Evolutionary conservation across 1,139 yeast genomes (phyloP).

Genomic region (Starmera stellimalicola): DNA sequence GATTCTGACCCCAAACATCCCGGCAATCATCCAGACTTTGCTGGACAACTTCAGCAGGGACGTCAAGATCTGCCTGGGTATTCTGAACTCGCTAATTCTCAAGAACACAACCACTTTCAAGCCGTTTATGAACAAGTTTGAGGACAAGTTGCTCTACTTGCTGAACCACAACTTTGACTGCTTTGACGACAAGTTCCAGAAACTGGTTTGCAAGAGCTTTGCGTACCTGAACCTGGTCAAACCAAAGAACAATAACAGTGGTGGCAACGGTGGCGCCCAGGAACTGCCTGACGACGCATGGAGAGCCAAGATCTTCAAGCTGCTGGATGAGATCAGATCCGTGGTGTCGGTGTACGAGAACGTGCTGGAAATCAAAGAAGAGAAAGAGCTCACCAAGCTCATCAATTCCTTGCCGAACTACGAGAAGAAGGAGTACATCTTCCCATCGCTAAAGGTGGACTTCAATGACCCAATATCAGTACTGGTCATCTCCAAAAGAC

Average conservation of each 20-base stretch:
- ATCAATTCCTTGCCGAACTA: conserved; percentile 27
- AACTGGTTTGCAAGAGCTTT: conserved; percentile 36
- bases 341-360: conserved; percentile 46
- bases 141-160: conserved; percentile 32
- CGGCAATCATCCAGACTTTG: conserved; percentile 48
- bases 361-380: conserved; percentile 47
- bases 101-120: conserved; percentile 74
- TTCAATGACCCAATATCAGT: conserved; percentile 44
- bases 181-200: conserved; percentile 31
- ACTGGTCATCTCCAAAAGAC: conserved; percentile 39
- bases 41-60: conserved; percentile 28
- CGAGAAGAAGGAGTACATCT: conserved; percentile 22
- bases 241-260: conserved; percentile 32
- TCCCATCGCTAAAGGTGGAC: conserved; percentile 46
- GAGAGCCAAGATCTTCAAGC: conserved; percentile 31
- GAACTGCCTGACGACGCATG: conserved; percentile 34
- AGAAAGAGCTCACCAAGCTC: conserved; percentile 32
- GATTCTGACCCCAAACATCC: conserved; percentile 69
- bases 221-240: conserved; percentile 58
- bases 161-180: conserved; percentile 26
- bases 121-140: conserved; percentile 61
- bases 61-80: conserved; percentile 33
- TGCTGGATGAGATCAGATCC: conserved; percentile 40
- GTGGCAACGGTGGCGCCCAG: conserved; percentile 23
- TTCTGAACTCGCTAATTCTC: conserved; percentile 40